These are phyloP conservation scores for Cyclotella sp. DNA, from an alignment of 108 stramenopile species.

Conservation along the genomic window DNA sequence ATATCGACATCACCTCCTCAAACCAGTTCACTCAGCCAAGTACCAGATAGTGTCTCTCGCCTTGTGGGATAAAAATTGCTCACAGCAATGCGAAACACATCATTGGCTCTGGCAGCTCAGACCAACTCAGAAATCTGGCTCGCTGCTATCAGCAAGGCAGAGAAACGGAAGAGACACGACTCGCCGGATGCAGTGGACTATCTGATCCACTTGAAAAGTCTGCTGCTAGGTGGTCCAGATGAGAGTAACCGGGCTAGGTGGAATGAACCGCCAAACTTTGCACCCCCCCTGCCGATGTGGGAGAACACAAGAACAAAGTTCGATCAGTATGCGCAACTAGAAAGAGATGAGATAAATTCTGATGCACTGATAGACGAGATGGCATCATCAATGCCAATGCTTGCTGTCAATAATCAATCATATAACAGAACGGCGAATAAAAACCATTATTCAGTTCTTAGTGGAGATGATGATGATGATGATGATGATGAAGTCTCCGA, in stretches of 20 bases:
- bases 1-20: no score
- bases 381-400: conserved; percentile 8
- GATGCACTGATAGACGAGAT: conserved; percentile 7
- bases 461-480: not conserved
- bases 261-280: not conserved
- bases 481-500: conserved; percentile 8
- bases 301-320: not conserved
- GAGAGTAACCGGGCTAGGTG: not conserved
- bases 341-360: not conserved
- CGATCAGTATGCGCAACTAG: not conserved
- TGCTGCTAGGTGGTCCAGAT: not conserved
- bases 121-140: conserved; percentile 11
- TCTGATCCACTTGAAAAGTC: not conserved
- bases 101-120: not conserved
- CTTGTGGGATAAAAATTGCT: no score
- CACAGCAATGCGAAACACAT: no score
- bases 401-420: not conserved
- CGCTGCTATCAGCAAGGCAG: conserved; percentile 10
- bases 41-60: no score
- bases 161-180: not conserved
- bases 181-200: not conserved
- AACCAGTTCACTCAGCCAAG: no score
- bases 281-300: not conserved
- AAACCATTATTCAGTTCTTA: conserved; percentile 8
- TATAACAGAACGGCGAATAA: not conserved